These are phyloP conservation scores for Emmonsiellopsis sp. DNA, from an alignment of 2,329 filamentous ascomycete species.

Conservation along the genomic window DNA sequence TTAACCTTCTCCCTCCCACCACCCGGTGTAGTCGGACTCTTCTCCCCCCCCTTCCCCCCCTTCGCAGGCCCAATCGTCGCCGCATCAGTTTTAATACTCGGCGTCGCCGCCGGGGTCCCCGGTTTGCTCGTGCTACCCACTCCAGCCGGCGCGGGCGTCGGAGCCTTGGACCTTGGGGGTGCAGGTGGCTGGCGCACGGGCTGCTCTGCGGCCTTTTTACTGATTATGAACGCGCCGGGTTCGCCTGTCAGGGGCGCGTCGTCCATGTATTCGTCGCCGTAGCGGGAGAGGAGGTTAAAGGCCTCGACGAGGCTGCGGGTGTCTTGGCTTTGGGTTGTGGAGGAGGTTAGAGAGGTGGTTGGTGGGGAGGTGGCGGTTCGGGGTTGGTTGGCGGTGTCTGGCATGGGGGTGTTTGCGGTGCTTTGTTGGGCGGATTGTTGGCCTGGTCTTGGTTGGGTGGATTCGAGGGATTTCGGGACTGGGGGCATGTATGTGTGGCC, in stretches of 20 bases:
- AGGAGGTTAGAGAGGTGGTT: constrained; percentile 6
- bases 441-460: constrained; percentile 23
- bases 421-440: constrained; percentile 32
- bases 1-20: constrained; percentile 23
- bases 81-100: constrained; percentile 18
- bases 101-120: constrained; percentile 6
- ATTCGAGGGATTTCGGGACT: constrained; percentile 30
- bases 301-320: constrained; percentile 37
- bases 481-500: constrained; percentile 52
- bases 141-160: constrained; percentile 8
- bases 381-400: constrained; percentile 18
- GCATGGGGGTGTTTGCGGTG: constrained; percentile 40
- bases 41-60: constrained; percentile 24
- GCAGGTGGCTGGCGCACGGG: constrained; percentile 1
- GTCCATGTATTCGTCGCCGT: constrained; percentile 54
- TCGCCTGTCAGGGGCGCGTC: constrained; percentile 55
- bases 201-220: constrained; percentile 19
- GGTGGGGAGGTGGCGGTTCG: constrained; percentile 15
- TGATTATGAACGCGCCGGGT: constrained; percentile 52
- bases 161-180: constrained; percentile 3
- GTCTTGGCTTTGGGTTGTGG: constrained; percentile 19
- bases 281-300: constrained; percentile 42
- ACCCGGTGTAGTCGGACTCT: constrained; percentile 22
- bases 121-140: constrained; percentile 3
- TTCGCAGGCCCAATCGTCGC: constrained; percentile 13